Percentiles rank a stretch among this genome's conserved stretches.
These are phyloP conservation scores for Bacidia rubella DNA, from an alignment of 495 filamentous ascomycete species.

Conservation along the genomic window DNA sequence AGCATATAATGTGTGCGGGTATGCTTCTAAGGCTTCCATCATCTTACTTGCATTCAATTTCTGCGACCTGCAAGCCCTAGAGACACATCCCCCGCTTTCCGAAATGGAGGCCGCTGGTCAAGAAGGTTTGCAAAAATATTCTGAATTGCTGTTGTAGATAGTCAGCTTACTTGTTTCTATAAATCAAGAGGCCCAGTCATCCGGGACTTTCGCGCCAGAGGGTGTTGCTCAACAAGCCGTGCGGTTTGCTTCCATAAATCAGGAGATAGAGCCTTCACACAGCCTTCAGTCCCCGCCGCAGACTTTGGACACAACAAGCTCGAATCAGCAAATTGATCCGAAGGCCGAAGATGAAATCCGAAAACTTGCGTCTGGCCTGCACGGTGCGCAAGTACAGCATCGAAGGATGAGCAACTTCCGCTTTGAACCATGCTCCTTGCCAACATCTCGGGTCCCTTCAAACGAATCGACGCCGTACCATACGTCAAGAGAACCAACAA, in stretches of 20 bases:
- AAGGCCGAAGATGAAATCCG: slow-evolving; percentile 53
- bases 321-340: slow-evolving; percentile 27
- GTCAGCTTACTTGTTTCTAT: slow-evolving; percentile 3
- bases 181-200: slow-evolving; percentile 11
- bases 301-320: slow-evolving; percentile 21
- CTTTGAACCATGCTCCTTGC: slow-evolving; percentile 77
- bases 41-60: not conserved
- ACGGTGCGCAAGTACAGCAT: slow-evolving; percentile 62
- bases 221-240: slow-evolving; percentile 38
- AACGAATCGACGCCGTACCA: slow-evolving; percentile 23
- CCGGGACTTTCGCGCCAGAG: not conserved
- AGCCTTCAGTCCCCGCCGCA: slow-evolving; percentile 25
- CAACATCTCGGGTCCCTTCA: slow-evolving; percentile 60
- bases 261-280: slow-evolving; percentile 57
- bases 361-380: slow-evolving; percentile 56
- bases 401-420: slow-evolving; percentile 70
- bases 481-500: slow-evolving; percentile 13
- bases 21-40: not conserved
- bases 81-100: not conserved
- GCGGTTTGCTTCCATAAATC: slow-evolving; percentile 65
- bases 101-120: not conserved
- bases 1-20: too few relatives aligned
- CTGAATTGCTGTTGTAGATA: not conserved
- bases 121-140: not conserved
- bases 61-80: not conserved